A percentile compares a stretch with the other conserved stretches of the same genome.
phyloP scores from a whole-genome alignment of 108 stramenopile species.

The Fistulifera pelliculosa region DNA sequence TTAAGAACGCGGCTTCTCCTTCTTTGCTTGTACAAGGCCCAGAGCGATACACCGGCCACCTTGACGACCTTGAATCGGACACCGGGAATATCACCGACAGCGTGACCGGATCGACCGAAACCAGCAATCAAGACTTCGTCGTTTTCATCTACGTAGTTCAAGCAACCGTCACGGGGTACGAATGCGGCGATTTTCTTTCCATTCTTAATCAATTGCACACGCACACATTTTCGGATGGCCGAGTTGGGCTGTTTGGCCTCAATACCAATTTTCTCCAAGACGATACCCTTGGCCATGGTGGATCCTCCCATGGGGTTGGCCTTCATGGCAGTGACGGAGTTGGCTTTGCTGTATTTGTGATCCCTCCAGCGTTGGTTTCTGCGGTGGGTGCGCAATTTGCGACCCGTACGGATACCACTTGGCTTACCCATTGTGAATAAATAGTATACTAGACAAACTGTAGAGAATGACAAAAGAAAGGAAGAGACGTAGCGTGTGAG shows the following conservation, averaged over 20 bases:
- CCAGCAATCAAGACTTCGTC: conserved; percentile 99
- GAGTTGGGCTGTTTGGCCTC: conserved; percentile 99
- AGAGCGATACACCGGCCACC: conserved; percentile 99
- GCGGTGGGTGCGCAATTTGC: conserved; percentile 98
- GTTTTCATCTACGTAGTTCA: conserved; percentile 99
- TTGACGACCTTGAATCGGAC: conserved; percentile 99
- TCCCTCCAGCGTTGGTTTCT: conserved; percentile 94
- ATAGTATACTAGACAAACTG: conserved; percentile 1
- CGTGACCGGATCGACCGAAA: conserved; percentile 99
- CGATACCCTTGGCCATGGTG: conserved; percentile 99
- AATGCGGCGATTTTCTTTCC: conserved; percentile 99
- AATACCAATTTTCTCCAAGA: conserved; percentile 99
- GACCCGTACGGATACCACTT: conserved; percentile 94
- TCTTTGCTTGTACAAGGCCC: conserved; percentile 99
- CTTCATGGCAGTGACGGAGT: conserved; percentile 99
- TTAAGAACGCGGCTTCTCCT: conserved; percentile 99
- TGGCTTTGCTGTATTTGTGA: conserved; percentile 94
- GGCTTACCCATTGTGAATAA: conserved; percentile 90
- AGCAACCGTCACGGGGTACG: conserved; percentile 99
- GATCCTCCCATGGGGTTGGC: conserved; percentile 99
- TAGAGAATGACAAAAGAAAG: neutral
- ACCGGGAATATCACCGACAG: conserved; percentile 99
- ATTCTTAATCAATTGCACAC: conserved; percentile 99
- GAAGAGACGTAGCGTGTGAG: neutral
- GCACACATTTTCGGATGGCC: conserved; percentile 99